Evolutionary conservation across 1,284 basidiomycete genomes (phyloP).

Genomic region (Fomitopsis palustris): DNA sequence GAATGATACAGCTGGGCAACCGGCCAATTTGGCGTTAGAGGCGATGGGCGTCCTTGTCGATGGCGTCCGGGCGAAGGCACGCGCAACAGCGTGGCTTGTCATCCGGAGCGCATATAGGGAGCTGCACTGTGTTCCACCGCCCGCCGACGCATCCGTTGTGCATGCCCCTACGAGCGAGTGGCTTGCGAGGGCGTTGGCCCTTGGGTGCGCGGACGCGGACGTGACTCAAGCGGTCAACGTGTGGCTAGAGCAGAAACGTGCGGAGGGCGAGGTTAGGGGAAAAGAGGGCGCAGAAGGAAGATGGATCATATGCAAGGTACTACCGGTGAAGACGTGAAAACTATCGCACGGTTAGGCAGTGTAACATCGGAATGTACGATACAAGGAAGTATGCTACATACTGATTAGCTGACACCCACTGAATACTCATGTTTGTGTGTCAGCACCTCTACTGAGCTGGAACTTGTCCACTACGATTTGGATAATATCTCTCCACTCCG

Average conservation of each 20-base stretch:
- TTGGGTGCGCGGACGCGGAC: background rate
- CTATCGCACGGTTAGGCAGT: background rate
- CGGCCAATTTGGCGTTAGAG: slow-evolving; percentile 30
- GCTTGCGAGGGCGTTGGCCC: slow-evolving; percentile 46
- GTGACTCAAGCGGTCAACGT: slow-evolving; percentile 30
- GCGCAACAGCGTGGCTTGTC: slow-evolving; percentile 55
- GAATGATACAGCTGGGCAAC: background rate
- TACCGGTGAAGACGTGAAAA: slow-evolving; percentile 7
- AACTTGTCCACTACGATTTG: slow-evolving; percentile 61
- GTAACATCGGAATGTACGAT: background rate
- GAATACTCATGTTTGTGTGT: background rate
- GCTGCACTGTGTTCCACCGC: slow-evolving; percentile 33
- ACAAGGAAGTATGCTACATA: background rate
- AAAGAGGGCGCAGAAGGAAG: slow-evolving; percentile 49
- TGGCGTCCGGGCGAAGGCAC: slow-evolving; percentile 44
- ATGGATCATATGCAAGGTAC: slow-evolving; percentile 47
- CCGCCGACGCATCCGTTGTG: slow-evolving; percentile 14
- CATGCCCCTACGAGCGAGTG: slow-evolving; percentile 41
- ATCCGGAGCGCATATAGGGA: slow-evolving; percentile 65
- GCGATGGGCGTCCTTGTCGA: slow-evolving; percentile 45
- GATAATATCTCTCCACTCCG: slow-evolving; percentile 85
- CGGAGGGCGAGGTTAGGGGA: slow-evolving; percentile 42
- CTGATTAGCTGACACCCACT: background rate
- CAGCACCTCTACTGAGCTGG: slow-evolving; percentile 29
- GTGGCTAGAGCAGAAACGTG: slow-evolving; percentile 47